Evolutionary conservation across 2,329 filamentous ascomycete species (phyloP).

Genomic region (Botrytis medusae): DNA sequence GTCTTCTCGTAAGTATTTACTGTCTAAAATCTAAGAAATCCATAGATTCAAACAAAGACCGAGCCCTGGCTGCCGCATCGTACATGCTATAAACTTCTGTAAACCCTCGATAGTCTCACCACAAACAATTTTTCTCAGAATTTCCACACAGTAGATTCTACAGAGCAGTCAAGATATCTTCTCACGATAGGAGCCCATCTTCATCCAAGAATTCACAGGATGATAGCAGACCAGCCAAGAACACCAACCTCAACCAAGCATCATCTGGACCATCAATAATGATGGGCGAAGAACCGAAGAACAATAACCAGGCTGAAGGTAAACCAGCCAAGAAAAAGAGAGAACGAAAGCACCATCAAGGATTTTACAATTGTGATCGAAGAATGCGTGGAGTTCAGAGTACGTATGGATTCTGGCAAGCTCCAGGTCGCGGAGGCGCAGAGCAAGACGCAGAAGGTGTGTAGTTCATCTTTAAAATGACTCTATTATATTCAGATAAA

Average conservation of each 20-base stretch:
- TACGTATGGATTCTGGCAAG: neutral
- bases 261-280: neutral
- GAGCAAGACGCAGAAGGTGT: neutral
- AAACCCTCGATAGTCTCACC: neutral
- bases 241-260: neutral
- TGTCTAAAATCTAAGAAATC: neutral
- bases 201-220: neutral
- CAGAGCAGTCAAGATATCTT: neutral
- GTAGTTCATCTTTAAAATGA: neutral
- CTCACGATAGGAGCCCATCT: neutral
- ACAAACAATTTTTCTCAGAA: neutral
- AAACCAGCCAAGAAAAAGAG: neutral
- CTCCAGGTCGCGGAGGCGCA: neutral
- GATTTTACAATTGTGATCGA: neutral
- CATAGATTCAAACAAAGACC: neutral
- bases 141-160: neutral
- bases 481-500: accelerated
- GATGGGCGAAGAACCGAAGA: neutral
- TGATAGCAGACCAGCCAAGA: neutral
- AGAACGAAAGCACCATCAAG: neutral
- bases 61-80: neutral
- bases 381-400: neutral
- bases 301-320: accelerated
- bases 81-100: neutral
- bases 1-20: neutral